These are phyloP conservation scores for Gossypium stocksii DNA, from an alignment of 345 rosid genomes.

Conservation along the genomic window DNA sequence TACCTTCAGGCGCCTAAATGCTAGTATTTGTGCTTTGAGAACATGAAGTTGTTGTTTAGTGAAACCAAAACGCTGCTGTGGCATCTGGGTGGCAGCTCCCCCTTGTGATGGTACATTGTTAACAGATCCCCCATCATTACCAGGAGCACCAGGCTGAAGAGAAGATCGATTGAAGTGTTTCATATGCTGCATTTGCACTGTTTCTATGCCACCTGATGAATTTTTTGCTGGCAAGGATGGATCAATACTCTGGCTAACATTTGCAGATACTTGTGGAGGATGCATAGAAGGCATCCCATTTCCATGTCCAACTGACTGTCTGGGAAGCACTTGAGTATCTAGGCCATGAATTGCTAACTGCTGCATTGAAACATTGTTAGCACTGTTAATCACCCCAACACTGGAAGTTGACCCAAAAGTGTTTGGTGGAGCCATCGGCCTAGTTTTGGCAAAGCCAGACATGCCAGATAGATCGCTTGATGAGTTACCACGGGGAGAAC, in stretches of 20 bases:
- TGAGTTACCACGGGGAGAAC: slow-evolving; percentile 74
- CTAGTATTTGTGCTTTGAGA: slow-evolving; percentile 95
- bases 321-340: slow-evolving; percentile 57
- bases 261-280: slow-evolving; percentile 59
- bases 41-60: slow-evolving; percentile 95
- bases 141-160: slow-evolving; percentile 44
- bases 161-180: slow-evolving; percentile 63
- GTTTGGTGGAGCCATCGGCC: slow-evolving; percentile 41
- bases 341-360: slow-evolving; percentile 56
- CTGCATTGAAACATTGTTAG: slow-evolving; percentile 46
- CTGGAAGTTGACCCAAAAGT: slow-evolving; percentile 56
- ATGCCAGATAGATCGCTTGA: slow-evolving; percentile 79
- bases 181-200: slow-evolving; percentile 55
- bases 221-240: slow-evolving; percentile 52
- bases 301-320: slow-evolving; percentile 46
- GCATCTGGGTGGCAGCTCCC: slow-evolving; percentile 47
- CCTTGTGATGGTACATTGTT: slow-evolving; percentile 42
- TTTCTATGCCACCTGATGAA: slow-evolving; percentile 43
- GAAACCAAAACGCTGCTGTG: slow-evolving; percentile 60
- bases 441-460: slow-evolving; percentile 61
- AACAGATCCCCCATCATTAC: slow-evolving; percentile 40
- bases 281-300: slow-evolving; percentile 72
- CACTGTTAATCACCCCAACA: slow-evolving; percentile 40
- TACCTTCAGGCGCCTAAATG: slow-evolving; percentile 94
- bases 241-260: slow-evolving; percentile 46